Evolutionary conservation across 768 basidiomycete genomes (phyloP), one percentile per base, ranked within the genome.

Genomic region (Ephemerocybe angulata): DNA sequence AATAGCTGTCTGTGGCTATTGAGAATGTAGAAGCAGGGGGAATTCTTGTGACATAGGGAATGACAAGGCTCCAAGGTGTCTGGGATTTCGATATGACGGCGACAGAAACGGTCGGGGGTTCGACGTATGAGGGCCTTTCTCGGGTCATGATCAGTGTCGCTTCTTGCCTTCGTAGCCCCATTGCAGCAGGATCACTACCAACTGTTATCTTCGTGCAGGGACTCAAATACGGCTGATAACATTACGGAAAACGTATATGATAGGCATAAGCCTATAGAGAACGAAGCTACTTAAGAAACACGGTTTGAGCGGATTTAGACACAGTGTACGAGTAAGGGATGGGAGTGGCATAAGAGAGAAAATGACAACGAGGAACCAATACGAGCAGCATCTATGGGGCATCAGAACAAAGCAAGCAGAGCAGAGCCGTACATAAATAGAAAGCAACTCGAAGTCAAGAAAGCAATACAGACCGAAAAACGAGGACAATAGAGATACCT

Each of bases 101-200:
- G 30, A 40, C 28, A 52, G 44, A 17, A 38, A n/a, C n/a, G 47
- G 43, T 48, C 27, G 19, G 35, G 53, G 22, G 35, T 53, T 42
- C 43, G 44, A 43, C 43, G 37, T 25, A 44, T 30, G 33, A 35
- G 33, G 17, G 33, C 8, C 17, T 35, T 17, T 17, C 17, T 35
- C 33, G 8, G 33, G 8, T 17, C 33, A 35, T 8, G 17, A n/a
- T n/a, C n/a, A n/a, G n/a, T n/a, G n/a, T n/a, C n/a, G n/a, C n/a
- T n/a, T n/a, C n/a, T n/a, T n/a, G n/a, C n/a, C n/a, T n/a, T n/a
- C n/a, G n/a, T n/a, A n/a, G n/a, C n/a, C n/a, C n/a, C n/a, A n/a
- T n/a, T n/a, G n/a, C n/a, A n/a, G n/a, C n/a, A n/a, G n/a, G n/a
- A n/a, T n/a, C n/a, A n/a, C n/a, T n/a, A n/a, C n/a, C n/a, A n/a